phyloP scores from a whole-genome alignment of 73 alveolate species.

The Paramecium octaurelia region DNA sequence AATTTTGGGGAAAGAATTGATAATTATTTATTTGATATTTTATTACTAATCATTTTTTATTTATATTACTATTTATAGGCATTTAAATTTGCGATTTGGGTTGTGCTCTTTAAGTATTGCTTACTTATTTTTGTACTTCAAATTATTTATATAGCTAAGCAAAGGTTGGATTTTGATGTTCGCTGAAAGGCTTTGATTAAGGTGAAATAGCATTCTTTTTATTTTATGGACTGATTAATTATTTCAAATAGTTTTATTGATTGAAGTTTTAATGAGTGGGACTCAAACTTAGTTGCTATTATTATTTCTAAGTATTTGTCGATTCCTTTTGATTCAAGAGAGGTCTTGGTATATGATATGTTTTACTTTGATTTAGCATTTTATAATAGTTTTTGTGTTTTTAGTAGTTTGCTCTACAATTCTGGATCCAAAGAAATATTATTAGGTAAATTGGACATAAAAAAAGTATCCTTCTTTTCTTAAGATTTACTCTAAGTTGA shows the following conservation, averaged over 20 bases:
- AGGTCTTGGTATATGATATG: not conserved
- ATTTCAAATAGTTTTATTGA: not conserved
- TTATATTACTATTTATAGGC: not conserved
- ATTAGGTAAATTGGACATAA: not conserved
- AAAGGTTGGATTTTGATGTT: conserved; percentile 10
- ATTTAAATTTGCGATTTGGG: conserved; percentile 14
- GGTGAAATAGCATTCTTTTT: conserved; percentile 41
- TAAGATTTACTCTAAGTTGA: not conserved
- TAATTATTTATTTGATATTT: not conserved
- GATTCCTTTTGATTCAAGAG: not conserved
- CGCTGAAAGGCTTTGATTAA: not conserved
- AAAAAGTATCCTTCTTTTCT: not conserved
- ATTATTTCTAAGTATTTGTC: not conserved
- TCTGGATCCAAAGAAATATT: conserved; percentile 33
- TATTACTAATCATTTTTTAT: conserved; percentile 26
- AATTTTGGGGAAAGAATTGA: conserved; percentile 43
- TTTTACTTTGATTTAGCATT: not conserved
- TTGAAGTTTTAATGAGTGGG: conserved; percentile 17
- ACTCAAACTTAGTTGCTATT: not conserved
- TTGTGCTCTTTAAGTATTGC: not conserved
- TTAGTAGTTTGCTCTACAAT: conserved; percentile 26
- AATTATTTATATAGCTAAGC: conserved; percentile 28
- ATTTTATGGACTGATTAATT: not conserved
- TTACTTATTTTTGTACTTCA: not conserved
- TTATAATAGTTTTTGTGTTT: not conserved